phyloP scores from a whole-genome alignment of 1,284 basidiomycete species.

The Trametes sp. region DNA sequence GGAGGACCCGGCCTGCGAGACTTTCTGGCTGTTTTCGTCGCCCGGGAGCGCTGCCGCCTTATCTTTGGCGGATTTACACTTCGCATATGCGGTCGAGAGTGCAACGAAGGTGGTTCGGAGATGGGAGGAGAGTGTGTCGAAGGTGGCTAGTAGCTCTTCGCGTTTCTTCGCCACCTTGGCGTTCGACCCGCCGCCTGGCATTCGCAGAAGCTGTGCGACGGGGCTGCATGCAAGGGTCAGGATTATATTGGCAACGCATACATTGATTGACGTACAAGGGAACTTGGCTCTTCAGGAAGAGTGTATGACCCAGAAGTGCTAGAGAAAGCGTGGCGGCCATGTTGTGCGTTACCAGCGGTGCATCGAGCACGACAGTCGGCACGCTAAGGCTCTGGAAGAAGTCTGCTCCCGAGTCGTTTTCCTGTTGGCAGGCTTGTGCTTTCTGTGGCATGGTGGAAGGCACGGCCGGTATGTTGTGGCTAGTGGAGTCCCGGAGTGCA shows the following conservation, averaged over 20 bases:
- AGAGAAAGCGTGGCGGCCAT: conserved; percentile 68
- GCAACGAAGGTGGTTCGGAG: conserved; percentile 74
- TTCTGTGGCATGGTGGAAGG: not conserved
- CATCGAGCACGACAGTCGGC: conserved; percentile 56
- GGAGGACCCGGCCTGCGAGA: not conserved
- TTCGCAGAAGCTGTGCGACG: conserved; percentile 62
- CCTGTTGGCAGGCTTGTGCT: not conserved
- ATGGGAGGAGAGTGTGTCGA: conserved; percentile 76
- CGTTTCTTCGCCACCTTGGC: conserved; percentile 62
- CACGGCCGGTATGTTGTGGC: conserved; percentile 13
- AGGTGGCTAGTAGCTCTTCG: conserved; percentile 64
- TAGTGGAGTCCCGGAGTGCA: conserved; percentile 11
- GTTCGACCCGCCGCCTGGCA: conserved; percentile 50
- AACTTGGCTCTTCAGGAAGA: conserved; percentile 79
- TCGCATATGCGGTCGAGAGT: conserved; percentile 63
- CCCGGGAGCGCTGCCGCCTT: not conserved
- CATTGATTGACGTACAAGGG: conserved; percentile 64
- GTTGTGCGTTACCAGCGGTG: conserved; percentile 56
- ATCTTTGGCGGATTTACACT: conserved; percentile 42
- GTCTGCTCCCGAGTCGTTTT: not conserved
- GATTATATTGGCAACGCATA: not conserved
- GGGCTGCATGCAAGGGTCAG: conserved; percentile 52
- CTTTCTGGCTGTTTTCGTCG: conserved; percentile 14
- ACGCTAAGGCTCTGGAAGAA: conserved; percentile 36
- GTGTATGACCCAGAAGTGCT: conserved; percentile 67